A percentile compares a stretch with the other conserved stretches of the same genome.
phyloP scores from a whole-genome alignment of 345 rosid genomes.

The Eucalyptus pauciflora region DNA sequence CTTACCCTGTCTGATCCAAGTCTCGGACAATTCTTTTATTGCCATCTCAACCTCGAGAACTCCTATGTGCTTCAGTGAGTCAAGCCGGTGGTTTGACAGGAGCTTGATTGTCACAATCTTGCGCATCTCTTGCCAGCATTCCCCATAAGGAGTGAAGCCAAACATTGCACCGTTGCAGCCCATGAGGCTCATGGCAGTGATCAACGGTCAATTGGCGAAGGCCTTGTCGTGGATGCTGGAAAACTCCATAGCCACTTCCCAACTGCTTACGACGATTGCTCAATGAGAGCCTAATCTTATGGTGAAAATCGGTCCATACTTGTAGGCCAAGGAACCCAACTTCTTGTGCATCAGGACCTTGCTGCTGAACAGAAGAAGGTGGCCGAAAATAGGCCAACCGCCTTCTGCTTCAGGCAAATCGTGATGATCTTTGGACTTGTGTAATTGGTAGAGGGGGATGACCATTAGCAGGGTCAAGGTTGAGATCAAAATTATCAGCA shows the following conservation, averaged over 20 bases:
- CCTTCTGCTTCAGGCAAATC: conserved; percentile 7
- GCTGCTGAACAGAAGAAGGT: conserved; percentile 12
- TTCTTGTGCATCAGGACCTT: neutral
- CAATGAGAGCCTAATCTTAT: conserved; percentile 8
- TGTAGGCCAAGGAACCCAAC: conserved; percentile 14
- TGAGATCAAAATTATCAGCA: neutral
- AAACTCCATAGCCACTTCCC: conserved; percentile 21
- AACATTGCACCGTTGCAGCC: conserved; percentile 18
- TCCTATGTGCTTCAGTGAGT: conserved; percentile 4
- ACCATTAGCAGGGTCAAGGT: neutral
- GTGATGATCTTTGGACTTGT: neutral
- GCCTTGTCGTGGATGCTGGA: conserved; percentile 7
- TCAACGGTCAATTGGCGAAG: conserved; percentile 3
- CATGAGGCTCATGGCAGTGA: conserved; percentile 7
- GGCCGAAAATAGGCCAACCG: conserved; percentile 29
- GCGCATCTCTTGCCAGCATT: conserved; percentile 23
- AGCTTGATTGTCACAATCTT: conserved; percentile 8
- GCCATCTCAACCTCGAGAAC: conserved; percentile 5
- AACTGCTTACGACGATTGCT: conserved; percentile 1
- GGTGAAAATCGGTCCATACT: conserved; percentile 11
- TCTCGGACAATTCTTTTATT: neutral
- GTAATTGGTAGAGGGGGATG: neutral
- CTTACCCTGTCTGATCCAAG: neutral
- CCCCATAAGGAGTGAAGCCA: conserved; percentile 26
- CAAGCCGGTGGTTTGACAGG: conserved; percentile 13